These are phyloP conservation scores for Viola odorata DNA, from an alignment of 345 rosid genomes.

Conservation along the genomic window DNA sequence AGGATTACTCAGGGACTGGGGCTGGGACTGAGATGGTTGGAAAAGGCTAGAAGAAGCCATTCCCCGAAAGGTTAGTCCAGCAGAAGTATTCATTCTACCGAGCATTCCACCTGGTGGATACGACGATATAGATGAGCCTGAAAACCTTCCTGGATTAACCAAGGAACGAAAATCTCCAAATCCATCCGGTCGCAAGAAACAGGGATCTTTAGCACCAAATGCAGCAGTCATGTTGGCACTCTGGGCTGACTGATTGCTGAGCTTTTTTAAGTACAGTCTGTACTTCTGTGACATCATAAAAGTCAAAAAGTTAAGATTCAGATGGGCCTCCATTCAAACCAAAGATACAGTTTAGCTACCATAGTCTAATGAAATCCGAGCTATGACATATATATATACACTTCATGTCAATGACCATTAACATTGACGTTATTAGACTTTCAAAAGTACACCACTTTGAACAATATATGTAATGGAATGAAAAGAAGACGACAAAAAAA, in stretches of 20 bases:
- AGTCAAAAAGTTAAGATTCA: neutral
- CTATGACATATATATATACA: too few species aligned
- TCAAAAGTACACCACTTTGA: neutral
- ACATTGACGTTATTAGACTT: neutral
- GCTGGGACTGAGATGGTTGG: constrained; percentile 43
- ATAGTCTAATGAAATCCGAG: too few species aligned
- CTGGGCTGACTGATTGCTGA: constrained; percentile 40
- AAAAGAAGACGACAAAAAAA: constrained; percentile 12
- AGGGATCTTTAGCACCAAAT: constrained; percentile 50
- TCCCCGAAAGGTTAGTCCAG: constrained; percentile 46
- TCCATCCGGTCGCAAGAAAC: constrained; percentile 48
- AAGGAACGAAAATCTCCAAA: constrained; percentile 46
- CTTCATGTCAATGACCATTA: neutral
- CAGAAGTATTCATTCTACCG: constrained; percentile 51
- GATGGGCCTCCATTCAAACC: neutral
- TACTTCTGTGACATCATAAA: constrained; percentile 53
- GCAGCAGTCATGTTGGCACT: constrained; percentile 50
- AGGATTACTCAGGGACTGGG: constrained; percentile 29
- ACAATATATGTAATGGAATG: neutral
- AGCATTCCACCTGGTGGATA: constrained; percentile 44
- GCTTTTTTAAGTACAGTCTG: constrained; percentile 73
- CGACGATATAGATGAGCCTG: constrained; percentile 44
- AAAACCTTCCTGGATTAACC: constrained; percentile 46
- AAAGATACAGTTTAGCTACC: too few species aligned
- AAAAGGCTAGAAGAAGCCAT: constrained; percentile 44